These are phyloP conservation scores for Saccharomyces pastorianus DNA, from an alignment of 1,139 yeast genomes.

Conservation along the genomic window DNA sequence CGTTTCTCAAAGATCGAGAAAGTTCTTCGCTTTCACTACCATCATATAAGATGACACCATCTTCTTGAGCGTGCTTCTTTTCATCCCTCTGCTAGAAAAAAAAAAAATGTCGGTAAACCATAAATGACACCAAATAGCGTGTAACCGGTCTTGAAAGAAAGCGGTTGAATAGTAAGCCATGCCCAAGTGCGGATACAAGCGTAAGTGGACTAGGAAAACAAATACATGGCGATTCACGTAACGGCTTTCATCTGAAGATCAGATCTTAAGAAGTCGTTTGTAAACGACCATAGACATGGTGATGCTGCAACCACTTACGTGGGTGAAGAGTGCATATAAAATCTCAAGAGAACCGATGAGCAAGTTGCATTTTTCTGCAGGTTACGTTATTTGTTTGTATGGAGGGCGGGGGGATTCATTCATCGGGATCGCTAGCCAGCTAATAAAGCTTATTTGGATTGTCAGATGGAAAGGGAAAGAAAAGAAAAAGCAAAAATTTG, in stretches of 20 bases:
- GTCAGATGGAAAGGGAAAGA: too few relatives aligned
- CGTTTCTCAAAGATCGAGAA: conserved; percentile 29
- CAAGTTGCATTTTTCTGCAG: too few relatives aligned
- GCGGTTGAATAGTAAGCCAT: conserved; percentile 51
- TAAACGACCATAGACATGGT: conserved; percentile 34
- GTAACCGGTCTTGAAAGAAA: conserved; percentile 45
- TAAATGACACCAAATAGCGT: conserved; percentile 43
- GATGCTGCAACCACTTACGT: conserved; percentile 33
- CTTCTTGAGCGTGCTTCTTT: conserved; percentile 42
- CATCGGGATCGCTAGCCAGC: too few relatives aligned
- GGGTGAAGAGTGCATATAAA: conserved; percentile 28
- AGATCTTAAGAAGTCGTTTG: conserved; percentile 33
- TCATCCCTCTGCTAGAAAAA: conserved; percentile 53
- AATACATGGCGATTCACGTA: conserved; percentile 33
- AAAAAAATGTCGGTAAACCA: conserved; percentile 48
- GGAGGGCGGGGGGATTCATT: too few relatives aligned
- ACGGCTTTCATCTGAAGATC: conserved; percentile 35
- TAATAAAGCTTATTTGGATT: too few relatives aligned
- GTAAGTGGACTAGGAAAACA: conserved; percentile 32
- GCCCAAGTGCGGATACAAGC: conserved; percentile 38
- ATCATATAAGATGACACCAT: conserved; percentile 41
- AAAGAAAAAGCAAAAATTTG: too few relatives aligned
- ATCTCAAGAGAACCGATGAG: too few relatives aligned
- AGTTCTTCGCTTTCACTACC: conserved; percentile 22
- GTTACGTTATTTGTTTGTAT: too few relatives aligned